phyloP scores from a whole-genome alignment of 257 asterid species.

The Gentiana macrophylla region DNA sequence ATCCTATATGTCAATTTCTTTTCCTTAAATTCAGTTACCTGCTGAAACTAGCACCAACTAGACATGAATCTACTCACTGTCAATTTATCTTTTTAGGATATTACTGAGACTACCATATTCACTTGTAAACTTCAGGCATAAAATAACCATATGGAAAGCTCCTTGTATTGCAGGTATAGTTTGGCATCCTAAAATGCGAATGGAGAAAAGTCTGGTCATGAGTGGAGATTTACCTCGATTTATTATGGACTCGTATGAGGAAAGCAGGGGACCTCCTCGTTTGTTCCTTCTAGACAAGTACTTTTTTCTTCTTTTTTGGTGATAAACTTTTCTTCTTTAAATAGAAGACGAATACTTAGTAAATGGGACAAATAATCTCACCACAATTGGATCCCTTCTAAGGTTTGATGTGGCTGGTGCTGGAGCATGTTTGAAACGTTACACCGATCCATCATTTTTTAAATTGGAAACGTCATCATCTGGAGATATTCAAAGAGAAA shows the following conservation, averaged over 20 bases:
- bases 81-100: not conserved
- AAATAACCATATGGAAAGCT: not conserved
- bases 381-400: conserved; percentile 3
- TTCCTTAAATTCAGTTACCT: too few species aligned
- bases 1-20: not conserved
- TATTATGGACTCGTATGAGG: conserved; percentile 94
- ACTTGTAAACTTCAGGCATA: not conserved
- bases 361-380: not conserved
- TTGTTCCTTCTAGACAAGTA: conserved; percentile 96
- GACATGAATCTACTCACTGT: not conserved
- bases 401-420: conserved; percentile 99
- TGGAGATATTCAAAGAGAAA: conserved; percentile 55
- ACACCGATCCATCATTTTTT: conserved; percentile 87
- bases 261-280: conserved; percentile 96
- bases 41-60: too few species aligned
- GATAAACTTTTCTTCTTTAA: not conserved
- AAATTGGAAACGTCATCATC: conserved; percentile 43
- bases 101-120: not conserved
- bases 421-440: conserved; percentile 94
- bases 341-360: not conserved
- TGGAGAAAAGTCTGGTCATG: conserved; percentile 57
- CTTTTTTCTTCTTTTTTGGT: not conserved
- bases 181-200: conserved; percentile 71
- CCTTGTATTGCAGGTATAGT: conserved; percentile 52
- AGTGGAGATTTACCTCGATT: conserved; percentile 85